These are phyloP conservation scores for Fusarium sp. DNA, from an alignment of 2,329 filamentous ascomycete genomes.

Conservation along the genomic window DNA sequence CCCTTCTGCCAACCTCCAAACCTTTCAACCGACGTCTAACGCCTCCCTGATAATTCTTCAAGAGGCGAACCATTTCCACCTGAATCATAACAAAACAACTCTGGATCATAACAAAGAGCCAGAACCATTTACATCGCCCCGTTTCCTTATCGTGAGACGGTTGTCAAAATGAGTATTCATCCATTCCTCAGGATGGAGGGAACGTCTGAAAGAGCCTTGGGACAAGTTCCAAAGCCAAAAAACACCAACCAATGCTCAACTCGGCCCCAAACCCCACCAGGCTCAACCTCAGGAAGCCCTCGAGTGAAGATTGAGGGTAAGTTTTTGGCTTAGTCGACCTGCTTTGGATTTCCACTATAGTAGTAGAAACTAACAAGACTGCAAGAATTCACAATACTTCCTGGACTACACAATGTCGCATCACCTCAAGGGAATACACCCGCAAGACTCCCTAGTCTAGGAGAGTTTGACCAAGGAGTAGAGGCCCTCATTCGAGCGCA, in stretches of 20 bases:
- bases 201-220: slow-evolving; percentile 12
- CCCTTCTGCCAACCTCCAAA: slow-evolving; percentile 32
- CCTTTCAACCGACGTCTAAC: slow-evolving; percentile 22
- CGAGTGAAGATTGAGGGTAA: slow-evolving; percentile 52
- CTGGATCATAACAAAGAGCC: slow-evolving; percentile 46
- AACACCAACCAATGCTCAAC: slow-evolving; percentile 17
- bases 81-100: slow-evolving; percentile 50
- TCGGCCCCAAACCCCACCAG: slow-evolving; percentile 46
- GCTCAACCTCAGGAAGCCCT: slow-evolving; percentile 53
- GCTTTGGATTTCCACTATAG: slow-evolving; percentile 13
- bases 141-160: slow-evolving; percentile 20
- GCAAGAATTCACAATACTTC: slow-evolving; percentile 48
- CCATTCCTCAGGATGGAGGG: slow-evolving; percentile 40
- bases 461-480: slow-evolving; percentile 57
- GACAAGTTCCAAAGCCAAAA: slow-evolving; percentile 4
- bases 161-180: slow-evolving; percentile 40
- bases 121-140: slow-evolving; percentile 25
- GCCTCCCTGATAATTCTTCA: slow-evolving; percentile 42
- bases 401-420: slow-evolving; percentile 35
- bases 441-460: slow-evolving; percentile 53
- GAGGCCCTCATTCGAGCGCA: slow-evolving; percentile 53
- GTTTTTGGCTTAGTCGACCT: slow-evolving; percentile 9
- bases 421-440: slow-evolving; percentile 34
- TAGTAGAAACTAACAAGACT: slow-evolving; percentile 41
- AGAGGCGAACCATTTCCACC: slow-evolving; percentile 38